Base-by-base conservation (phyloP, 768 basidiomycete species). In the Leccinum sublutescens region DNA sequence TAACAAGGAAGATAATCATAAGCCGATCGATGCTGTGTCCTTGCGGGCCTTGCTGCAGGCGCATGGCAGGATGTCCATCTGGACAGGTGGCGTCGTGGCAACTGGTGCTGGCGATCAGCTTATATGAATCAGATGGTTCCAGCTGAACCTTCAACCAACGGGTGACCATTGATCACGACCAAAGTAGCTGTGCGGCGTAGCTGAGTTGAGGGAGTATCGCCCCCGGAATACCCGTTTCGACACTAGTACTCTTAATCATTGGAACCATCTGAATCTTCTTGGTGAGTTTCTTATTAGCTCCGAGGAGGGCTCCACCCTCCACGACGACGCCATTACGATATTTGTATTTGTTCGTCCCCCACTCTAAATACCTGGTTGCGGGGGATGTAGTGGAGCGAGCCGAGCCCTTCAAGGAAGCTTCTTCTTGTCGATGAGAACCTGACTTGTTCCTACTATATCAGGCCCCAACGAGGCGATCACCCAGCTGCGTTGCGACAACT, bases 291-390 rank as follows among this genome's bases (percentile, higher is more conserved):
- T 38, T 38, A 38, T 3, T 33, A 33, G 33, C 33, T 33, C 33
- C 33, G 33, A 33, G 3, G 15, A 17, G 15, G 58, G 33, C 27
- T 68, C 68, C 70, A 64, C 29, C 34, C 57, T 69, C 65, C 66
- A 68, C 61, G 61, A 66, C 55, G 43, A n/a, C 31, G 55, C 45
- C 31, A 5, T 72, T 71, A 69, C 59, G 66, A 61, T 56, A 71
- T 64, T 58, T 54, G 60, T 56, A 71, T 64, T 58, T 54, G 60
- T 63, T 45, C 56, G 62, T 12, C 33, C 43, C 23, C 60, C 50
- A 61, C 56, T 45, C 54, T 54, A 55, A 48, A 58, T 19, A 43
- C 27, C 17, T 51, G 17, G 23, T 62, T 62, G 54, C 61, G 67
- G 71, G 62, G 53, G 58, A 54, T 57, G 56, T 40, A 36, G 25